Evolutionary conservation across 352 stramenopile genomes (phyloP), one percentile per base, ranked within the genome.

Genomic region (Aphanomyces euteiches): DNA sequence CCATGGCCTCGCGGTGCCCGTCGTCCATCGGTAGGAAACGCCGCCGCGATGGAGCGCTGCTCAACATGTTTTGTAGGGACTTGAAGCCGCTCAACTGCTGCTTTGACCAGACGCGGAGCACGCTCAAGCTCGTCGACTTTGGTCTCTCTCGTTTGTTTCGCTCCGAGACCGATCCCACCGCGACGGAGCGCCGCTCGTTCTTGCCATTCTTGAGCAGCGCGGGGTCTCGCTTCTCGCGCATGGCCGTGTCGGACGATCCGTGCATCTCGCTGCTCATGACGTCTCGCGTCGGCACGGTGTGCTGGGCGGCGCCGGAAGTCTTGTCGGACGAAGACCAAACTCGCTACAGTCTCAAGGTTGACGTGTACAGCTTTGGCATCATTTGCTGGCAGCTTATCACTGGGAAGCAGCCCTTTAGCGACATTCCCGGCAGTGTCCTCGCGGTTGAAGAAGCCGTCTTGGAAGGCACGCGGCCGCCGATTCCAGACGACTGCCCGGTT

Each of bases 311-410:
- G 4, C 85, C 85, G 0, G 85, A 93, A 66, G 81, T 91, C 15
- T 67, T 93, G 12, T 80, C 89, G 56, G 83, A 93, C 48, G 83
- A 89, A 53, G 77, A 78, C 21, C 87, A 74, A 53, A 84, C 82
- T 0, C 79, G 85, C 39, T 93, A 93, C 74, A 91, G 83, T 40
- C 73, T 93, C 48, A 93, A 93, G 68, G 85, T 93, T 38, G 85
- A 93, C 75, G 85, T 93, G 21, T 93, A 93, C 67, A 93, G 85
- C 74, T 93, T 93, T 72, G 85, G 82, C 21, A 85, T 93, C 73
- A 90, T 91, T 66, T 93, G 83, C 77, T 93, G 85, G 85, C 85
- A 93, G 77, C 72, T 93, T 48, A 89, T 79, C 68, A 90, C 85
- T 34, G 90, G 83, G 72, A 78, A 80, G 47, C 75, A 86, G 61